A percentile compares a stretch with the other conserved stretches of the same genome.
Conservation (phyloP, 805 yeast species). For the Starmerella tilneyi region DNA sequence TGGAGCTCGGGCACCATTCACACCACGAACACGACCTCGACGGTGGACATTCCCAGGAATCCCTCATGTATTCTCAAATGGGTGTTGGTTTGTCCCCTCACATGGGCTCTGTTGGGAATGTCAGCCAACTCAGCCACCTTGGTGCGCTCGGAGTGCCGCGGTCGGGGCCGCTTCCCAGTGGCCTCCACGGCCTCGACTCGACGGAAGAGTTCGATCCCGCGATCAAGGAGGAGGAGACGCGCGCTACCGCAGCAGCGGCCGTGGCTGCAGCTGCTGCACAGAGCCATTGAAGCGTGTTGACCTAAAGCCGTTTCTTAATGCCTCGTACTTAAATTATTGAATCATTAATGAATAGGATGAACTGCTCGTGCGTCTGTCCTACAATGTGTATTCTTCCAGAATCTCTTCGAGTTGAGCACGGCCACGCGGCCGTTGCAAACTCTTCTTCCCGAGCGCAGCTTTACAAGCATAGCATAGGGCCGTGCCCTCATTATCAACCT, state of each 20-base stretch:
- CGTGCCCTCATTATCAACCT: not conserved
- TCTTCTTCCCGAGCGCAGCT: slow-evolving; percentile 6
- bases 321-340: too few relatives aligned
- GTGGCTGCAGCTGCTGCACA: slow-evolving; percentile 6
- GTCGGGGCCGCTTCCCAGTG: slow-evolving; percentile 5
- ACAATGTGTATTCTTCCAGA: not conserved
- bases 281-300: not conserved
- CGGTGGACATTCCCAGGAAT: slow-evolving; percentile 1
- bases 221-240: slow-evolving; percentile 14
- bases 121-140: slow-evolving; percentile 3
- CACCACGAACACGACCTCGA: slow-evolving; percentile 6
- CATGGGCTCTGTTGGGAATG: slow-evolving; percentile 1
- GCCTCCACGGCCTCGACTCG: slow-evolving; percentile 7
- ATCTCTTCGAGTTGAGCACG: slow-evolving; percentile 3
- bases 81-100: slow-evolving; percentile 2
- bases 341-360: too few relatives aligned
- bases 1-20: not conserved
- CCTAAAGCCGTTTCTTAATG: too few relatives aligned
- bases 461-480: slow-evolving; percentile 25
- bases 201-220: slow-evolving; percentile 16
- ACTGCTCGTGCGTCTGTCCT: too few relatives aligned
- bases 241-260: slow-evolving; percentile 12
- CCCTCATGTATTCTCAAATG: slow-evolving; percentile 6
- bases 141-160: slow-evolving; percentile 9
- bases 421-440: slow-evolving; percentile 2